Conservation (phyloP, 2,329 filamentous ascomycete genomes). For the Colletotrichum tropicicola region DNA sequence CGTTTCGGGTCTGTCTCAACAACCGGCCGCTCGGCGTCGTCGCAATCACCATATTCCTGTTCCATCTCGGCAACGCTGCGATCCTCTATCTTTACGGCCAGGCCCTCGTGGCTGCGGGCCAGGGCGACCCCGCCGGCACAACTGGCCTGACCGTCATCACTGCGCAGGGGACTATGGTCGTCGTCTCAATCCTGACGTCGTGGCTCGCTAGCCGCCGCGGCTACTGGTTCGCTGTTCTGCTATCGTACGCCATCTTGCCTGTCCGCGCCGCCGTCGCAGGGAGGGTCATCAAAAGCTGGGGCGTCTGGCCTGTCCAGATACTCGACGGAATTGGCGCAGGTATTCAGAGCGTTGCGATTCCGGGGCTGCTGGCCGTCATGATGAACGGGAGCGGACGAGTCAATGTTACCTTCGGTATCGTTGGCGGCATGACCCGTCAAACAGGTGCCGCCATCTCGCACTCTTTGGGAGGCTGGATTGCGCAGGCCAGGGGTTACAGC, state of each 20-base stretch:
- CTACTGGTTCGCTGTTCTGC: conserved; percentile 6
- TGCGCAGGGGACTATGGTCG: conserved; percentile 20
- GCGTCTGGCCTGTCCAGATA: conserved; percentile 19
- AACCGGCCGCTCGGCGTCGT: conserved; percentile 7
- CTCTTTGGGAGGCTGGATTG: conserved; percentile 16
- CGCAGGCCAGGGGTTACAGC: conserved; percentile 12
- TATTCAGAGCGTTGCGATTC: conserved; percentile 22
- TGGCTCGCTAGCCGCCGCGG: conserved; percentile 15
- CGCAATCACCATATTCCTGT: conserved; percentile 8
- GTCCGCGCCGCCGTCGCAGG: conserved; percentile 17
- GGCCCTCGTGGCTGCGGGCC: conserved; percentile 13
- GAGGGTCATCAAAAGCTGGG: conserved; percentile 9
- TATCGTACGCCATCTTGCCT: conserved; percentile 6
- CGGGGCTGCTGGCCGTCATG: conserved; percentile 13
- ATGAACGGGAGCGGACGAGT: conserved; percentile 16
- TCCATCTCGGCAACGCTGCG: conserved; percentile 22
- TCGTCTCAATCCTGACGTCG: conserved; percentile 9
- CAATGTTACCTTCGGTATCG: conserved; percentile 14
- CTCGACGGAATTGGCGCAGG: conserved; percentile 24
- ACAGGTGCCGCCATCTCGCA: conserved; percentile 21
- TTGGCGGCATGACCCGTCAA: conserved; percentile 21
- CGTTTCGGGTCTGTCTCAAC: neutral
- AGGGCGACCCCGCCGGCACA: conserved; percentile 19
- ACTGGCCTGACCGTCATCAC: conserved; percentile 24
- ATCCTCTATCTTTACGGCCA: conserved; percentile 22